Percentiles rank a stretch among this genome's conserved stretches.
Evolutionary conservation across 169 alveolate species (phyloP).

Genomic region (Plasmodium vivax): DNA sequence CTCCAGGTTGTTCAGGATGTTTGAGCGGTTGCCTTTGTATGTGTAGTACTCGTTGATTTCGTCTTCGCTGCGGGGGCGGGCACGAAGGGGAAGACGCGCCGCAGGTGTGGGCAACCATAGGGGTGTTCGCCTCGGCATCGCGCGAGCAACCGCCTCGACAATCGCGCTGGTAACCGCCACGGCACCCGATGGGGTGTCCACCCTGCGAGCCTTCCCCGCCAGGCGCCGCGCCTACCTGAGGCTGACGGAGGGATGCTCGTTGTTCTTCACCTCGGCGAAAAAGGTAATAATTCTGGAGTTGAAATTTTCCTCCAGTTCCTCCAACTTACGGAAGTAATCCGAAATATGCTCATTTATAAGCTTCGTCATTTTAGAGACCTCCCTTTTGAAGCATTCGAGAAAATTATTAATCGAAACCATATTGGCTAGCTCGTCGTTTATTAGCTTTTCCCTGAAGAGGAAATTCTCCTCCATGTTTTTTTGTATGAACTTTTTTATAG

Average conservation of each 20-base stretch:
- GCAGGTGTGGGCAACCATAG: not conserved
- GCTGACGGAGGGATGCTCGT: slow-evolving; percentile 37
- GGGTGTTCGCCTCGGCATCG: too few relatives aligned
- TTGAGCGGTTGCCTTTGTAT: slow-evolving; percentile 40
- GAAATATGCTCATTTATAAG: slow-evolving; percentile 38
- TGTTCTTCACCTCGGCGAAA: slow-evolving; percentile 62
- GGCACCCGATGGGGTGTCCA: too few relatives aligned
- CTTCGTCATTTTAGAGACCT: slow-evolving; percentile 41
- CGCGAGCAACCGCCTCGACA: not conserved
- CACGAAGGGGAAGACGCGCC: not conserved
- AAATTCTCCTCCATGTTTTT: slow-evolving; percentile 52
- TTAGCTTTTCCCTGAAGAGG: slow-evolving; percentile 34
- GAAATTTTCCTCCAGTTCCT: slow-evolving; percentile 43
- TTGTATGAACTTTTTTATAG: slow-evolving; percentile 39
- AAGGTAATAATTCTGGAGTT: slow-evolving; percentile 47
- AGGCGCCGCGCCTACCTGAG: not conserved
- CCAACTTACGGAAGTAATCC: slow-evolving; percentile 44
- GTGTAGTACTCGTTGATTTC: slow-evolving; percentile 65
- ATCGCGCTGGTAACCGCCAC: too few relatives aligned
- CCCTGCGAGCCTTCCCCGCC: too few relatives aligned
- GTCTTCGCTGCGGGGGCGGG: slow-evolving; percentile 32
- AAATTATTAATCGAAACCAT: slow-evolving; percentile 46
- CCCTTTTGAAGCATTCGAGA: slow-evolving; percentile 26
- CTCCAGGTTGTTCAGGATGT: slow-evolving; percentile 47
- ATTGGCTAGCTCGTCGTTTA: slow-evolving; percentile 45